Base-by-base conservation (phyloP, 257 asterid species). In the Ballota nigra region DNA sequence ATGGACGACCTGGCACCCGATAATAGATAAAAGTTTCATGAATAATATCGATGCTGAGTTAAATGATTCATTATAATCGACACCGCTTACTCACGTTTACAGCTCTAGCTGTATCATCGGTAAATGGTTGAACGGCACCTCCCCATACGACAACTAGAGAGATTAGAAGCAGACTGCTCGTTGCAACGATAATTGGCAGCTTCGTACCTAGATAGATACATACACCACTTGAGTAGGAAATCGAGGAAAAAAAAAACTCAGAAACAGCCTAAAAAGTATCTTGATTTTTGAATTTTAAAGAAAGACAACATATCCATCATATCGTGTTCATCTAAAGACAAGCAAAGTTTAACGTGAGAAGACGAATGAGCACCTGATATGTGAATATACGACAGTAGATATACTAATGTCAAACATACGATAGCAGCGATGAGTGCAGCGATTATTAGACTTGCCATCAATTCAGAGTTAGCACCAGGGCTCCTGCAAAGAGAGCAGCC, bases 391-490 rank as follows among this genome's bases (percentile, higher is more conserved):
- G 98, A 88, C 62, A 95, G 80, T 52, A 91, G 93, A 83, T 95
- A 84, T 71, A 92, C 97, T 79, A 87, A 52, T 5, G 88, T 81
- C 84, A 92, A 80, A 78, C 99, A 95, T 63, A 86, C 83, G 24
- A 89, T 49, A 58, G 89, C 90, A 70, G 98, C 87, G 66, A 89
- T 60, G 73, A 89, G 76, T 63, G 84, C 5, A 8, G 97, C 98
- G 72, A 92, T 23, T 62, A 87, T 62, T 64, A 86, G 12, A 78
- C 78, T 88, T 24, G 66, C 82, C 74, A 89, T 67, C 96, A 96
- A 92, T 23, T 92, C 97, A 3, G 98, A 92, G 62, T 75, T 82
- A 69, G 93, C 74, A 56, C 99, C 99, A 33, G 98, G 99, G 73
- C 77, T 88, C 85, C 99, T 94, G 91, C 81, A 74, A 76, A 68